phyloP scores from a whole-genome alignment of 108 stramenopile species.

The Craspedostauros australis region DNA sequence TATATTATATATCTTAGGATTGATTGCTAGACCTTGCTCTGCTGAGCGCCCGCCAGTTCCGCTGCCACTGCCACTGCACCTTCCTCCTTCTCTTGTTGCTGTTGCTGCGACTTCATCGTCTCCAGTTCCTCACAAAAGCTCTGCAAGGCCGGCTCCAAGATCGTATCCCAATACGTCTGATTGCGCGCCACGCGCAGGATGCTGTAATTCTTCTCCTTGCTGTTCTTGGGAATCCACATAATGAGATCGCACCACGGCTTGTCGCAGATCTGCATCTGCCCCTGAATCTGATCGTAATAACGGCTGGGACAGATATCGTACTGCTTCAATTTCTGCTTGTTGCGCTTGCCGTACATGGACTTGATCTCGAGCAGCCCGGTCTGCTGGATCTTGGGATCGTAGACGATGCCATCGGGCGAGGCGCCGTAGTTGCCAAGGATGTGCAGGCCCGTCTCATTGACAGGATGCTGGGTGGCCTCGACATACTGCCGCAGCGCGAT shows the following conservation, averaged over 20 bases:
- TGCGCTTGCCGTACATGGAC: conserved; percentile 24
- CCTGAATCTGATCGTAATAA: conserved; percentile 37
- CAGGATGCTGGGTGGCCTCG: conserved; percentile 1
- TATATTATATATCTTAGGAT: no score
- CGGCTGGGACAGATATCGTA: conserved; percentile 26
- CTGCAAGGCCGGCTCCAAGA: conserved; percentile 10
- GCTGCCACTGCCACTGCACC: no score
- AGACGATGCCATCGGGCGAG: conserved; percentile 33
- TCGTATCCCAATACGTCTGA: conserved; percentile 21
- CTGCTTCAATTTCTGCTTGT: conserved; percentile 10
- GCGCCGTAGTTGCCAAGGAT: conserved; percentile 26
- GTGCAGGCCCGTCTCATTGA: conserved; percentile 28
- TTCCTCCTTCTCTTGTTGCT: no score
- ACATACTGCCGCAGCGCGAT: conserved; percentile 21
- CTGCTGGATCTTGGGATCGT: not conserved
- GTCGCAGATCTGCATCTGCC: conserved; percentile 30
- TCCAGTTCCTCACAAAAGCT: conserved; percentile 21
- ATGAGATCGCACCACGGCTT: conserved; percentile 37
- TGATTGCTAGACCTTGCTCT: no score
- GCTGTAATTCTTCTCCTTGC: conserved; percentile 12
- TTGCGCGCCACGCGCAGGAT: conserved; percentile 27
- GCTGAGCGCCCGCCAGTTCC: no score
- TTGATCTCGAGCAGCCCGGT: conserved; percentile 34
- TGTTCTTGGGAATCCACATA: conserved; percentile 22
- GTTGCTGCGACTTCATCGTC: not conserved